These are phyloP conservation scores for Pholiota conissans DNA, from an alignment of 768 basidiomycete species.

Conservation along the genomic window DNA sequence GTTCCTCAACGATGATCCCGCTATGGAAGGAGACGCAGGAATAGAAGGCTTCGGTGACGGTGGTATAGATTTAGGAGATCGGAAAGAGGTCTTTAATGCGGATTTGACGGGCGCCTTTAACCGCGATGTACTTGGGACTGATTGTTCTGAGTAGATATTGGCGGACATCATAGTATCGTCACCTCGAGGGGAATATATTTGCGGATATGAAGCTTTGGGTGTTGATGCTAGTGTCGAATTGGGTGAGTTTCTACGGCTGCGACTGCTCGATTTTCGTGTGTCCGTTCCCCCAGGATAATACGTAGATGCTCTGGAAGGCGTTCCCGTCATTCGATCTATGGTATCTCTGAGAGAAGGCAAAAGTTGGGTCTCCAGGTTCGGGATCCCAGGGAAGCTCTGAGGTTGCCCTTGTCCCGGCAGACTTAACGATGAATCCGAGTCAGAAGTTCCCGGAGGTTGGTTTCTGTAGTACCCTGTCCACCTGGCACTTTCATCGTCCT, in stretches of 20 bases:
- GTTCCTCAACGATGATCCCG: constrained; percentile 26
- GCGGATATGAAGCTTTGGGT: constrained; percentile 6
- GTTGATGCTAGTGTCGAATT: neutral
- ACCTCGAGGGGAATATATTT: neutral
- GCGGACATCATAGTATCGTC: constrained; percentile 1
- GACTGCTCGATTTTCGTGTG: constrained; percentile 2
- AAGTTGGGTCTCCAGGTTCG: constrained; percentile 62
- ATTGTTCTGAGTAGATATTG: constrained; percentile 10
- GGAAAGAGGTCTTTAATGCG: constrained; percentile 35
- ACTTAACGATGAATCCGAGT: constrained; percentile 12
- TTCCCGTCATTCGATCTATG: constrained; percentile 70
- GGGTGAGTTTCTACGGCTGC: constrained; percentile 10
- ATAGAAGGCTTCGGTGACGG: constrained; percentile 16
- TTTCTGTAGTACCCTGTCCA: neutral
- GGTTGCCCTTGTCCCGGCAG: constrained; percentile 7
- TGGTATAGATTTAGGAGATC: constrained; percentile 39
- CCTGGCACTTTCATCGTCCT: neutral
- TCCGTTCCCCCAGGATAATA: neutral
- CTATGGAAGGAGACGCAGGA: constrained; percentile 13
- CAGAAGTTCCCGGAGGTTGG: neutral
- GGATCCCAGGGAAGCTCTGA: constrained; percentile 39
- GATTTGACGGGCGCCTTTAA: constrained; percentile 33
- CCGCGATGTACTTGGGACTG: constrained; percentile 23
- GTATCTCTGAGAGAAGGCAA: constrained; percentile 74
- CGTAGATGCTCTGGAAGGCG: constrained; percentile 34